These are phyloP conservation scores for Trypanosoma grayi DNA, from an alignment of 208 protist species.

Conservation along the genomic window DNA sequence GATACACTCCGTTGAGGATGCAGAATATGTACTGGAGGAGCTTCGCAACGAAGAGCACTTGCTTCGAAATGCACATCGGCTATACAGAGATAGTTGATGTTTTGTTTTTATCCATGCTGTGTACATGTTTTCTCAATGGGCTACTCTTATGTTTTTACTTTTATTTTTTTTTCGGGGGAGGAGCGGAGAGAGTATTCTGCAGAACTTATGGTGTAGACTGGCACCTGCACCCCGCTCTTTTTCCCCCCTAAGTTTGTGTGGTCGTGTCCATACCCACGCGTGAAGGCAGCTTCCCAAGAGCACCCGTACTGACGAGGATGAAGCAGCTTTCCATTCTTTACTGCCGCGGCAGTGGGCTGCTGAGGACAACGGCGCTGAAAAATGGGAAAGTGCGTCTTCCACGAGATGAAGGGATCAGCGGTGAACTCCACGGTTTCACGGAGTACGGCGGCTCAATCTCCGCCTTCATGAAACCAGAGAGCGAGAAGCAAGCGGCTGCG, in stretches of 20 bases:
- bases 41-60: slow-evolving; percentile 27
- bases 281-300: background rate
- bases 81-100: too few species aligned
- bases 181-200: too few species aligned
- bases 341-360: background rate
- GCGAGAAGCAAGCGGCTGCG: slow-evolving; percentile 31
- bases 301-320: background rate
- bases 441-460: slow-evolving; percentile 83
- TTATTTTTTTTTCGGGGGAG: background rate
- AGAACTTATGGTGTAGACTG: too few species aligned
- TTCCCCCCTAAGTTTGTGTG: background rate
- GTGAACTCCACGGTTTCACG: slow-evolving; percentile 54
- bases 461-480: slow-evolving; percentile 66
- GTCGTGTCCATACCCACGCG: background rate
- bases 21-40: slow-evolving; percentile 24
- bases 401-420: slow-evolving; percentile 60
- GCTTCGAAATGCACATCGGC: slow-evolving; percentile 5
- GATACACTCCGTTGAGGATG: slow-evolving; percentile 31
- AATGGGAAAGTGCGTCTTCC: slow-evolving; percentile 31
- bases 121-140: too few species aligned
- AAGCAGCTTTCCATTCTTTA: background rate
- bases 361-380: slow-evolving; percentile 1
- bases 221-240: too few species aligned
- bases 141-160: background rate
- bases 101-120: too few species aligned